phyloP scores from a whole-genome alignment of 345 rosid genomes.

The Rhodamnia rubescens region DNA sequence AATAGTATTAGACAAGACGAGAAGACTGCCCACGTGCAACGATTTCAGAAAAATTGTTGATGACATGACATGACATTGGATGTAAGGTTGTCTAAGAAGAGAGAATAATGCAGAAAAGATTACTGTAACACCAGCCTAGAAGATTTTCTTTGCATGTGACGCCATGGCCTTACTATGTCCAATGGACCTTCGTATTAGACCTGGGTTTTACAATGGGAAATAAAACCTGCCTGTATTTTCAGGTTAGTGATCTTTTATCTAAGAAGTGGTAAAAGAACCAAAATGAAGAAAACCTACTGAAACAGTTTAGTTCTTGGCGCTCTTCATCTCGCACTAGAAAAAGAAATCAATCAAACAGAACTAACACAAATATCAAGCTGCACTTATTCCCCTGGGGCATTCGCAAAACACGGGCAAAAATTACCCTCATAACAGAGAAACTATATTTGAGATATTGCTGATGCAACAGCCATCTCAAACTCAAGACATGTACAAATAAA shows the following conservation, averaged over 20 bases:
- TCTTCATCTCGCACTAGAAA: neutral
- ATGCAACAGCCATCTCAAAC: neutral
- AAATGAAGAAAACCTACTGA: neutral
- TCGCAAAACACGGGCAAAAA: neutral
- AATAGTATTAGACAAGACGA: neutral
- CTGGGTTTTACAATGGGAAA: neutral
- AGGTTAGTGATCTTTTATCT: neutral
- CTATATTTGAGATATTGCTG: neutral
- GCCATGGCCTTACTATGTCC: neutral
- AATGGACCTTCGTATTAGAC: neutral
- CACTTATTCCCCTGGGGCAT: neutral
- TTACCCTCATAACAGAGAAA: neutral
- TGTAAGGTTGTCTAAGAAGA: neutral
- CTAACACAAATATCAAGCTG: neutral
- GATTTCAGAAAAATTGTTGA: neutral
- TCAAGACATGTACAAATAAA: neutral
- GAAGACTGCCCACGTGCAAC: neutral
- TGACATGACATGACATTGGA: neutral
- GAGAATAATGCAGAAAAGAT: neutral
- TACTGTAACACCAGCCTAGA: neutral
- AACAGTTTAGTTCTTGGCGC: neutral
- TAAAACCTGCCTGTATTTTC: neutral
- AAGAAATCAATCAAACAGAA: neutral
- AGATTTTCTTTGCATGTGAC: neutral
- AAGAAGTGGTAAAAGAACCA: neutral